These are phyloP conservation scores for Pelargonium fulgidum DNA, from an alignment of 441 rosid genomes.

Conservation along the genomic window DNA sequence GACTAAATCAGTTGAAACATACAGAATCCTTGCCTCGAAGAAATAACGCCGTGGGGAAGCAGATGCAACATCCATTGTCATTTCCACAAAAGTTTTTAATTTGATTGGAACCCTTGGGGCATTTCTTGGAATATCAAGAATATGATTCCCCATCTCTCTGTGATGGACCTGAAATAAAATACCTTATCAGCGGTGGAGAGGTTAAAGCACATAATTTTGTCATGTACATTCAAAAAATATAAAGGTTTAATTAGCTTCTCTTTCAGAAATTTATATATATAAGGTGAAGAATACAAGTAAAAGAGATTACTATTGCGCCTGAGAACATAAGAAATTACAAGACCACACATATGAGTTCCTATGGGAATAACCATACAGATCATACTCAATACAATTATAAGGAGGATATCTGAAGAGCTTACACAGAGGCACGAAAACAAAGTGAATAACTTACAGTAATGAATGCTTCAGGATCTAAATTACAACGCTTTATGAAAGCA, in stretches of 20 bases:
- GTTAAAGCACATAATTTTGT: background rate
- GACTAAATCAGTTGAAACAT: slow-evolving; percentile 26
- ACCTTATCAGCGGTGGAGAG: background rate
- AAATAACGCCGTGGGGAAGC: slow-evolving; percentile 94
- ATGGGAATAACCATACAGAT: background rate
- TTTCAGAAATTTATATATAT: background rate
- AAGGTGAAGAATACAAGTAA: background rate
- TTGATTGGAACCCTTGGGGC: slow-evolving; percentile 40
- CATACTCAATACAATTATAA: background rate
- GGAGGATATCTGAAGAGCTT: background rate
- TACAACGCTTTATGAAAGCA: slow-evolving; percentile 63
- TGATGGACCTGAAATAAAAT: slow-evolving; percentile 46
- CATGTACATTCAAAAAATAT: background rate
- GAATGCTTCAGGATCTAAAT: slow-evolving; percentile 70
- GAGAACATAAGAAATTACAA: background rate
- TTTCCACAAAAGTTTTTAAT: slow-evolving; percentile 61
- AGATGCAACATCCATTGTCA: slow-evolving; percentile 89
- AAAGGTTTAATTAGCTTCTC: background rate
- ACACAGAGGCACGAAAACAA: slow-evolving; percentile 8
- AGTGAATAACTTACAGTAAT: slow-evolving; percentile 51
- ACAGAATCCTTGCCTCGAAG: slow-evolving; percentile 70
- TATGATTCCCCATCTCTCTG: slow-evolving; percentile 36
- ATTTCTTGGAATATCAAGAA: slow-evolving; percentile 18
- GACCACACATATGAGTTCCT: background rate
- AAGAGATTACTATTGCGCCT: background rate